These are phyloP conservation scores for Acacia acuminata DNA, from an alignment of 306 rosid species.

Conservation along the genomic window DNA sequence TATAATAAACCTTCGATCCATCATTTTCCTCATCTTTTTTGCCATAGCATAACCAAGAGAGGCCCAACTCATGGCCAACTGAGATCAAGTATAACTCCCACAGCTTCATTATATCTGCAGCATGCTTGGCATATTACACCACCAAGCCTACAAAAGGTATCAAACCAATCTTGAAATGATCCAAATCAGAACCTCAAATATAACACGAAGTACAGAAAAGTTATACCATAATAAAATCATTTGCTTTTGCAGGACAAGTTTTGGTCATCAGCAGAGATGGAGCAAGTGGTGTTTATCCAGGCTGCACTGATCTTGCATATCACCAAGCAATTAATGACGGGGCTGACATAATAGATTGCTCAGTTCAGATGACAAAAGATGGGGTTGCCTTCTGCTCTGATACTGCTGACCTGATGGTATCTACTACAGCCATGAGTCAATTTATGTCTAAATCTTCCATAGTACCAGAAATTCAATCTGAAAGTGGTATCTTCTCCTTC, in stretches of 20 bases:
- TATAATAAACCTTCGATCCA: constrained; percentile 18
- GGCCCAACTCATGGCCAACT: neutral
- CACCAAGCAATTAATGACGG: constrained; percentile 74
- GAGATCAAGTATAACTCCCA: constrained; percentile 28
- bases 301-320: constrained; percentile 86
- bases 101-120: constrained; percentile 45
- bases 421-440: constrained; percentile 51
- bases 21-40: neutral
- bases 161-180: constrained; percentile 1
- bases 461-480: constrained; percentile 69
- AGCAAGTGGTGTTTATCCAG: constrained; percentile 83
- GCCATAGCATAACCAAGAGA: neutral
- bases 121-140: constrained; percentile 60
- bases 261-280: constrained; percentile 75
- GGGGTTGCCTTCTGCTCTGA: constrained; percentile 76
- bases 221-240: neutral
- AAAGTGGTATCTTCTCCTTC: constrained; percentile 76
- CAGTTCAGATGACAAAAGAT: constrained; percentile 89
- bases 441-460: constrained; percentile 54
- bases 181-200: neutral
- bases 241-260: constrained; percentile 48
- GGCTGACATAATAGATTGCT: constrained; percentile 82
- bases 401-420: constrained; percentile 45
- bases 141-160: constrained; percentile 56
- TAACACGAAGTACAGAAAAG: neutral